These are phyloP conservation scores for Chrysoporthe austroafricana DNA, from an alignment of 2,329 filamentous ascomycete genomes.

Conservation along the genomic window DNA sequence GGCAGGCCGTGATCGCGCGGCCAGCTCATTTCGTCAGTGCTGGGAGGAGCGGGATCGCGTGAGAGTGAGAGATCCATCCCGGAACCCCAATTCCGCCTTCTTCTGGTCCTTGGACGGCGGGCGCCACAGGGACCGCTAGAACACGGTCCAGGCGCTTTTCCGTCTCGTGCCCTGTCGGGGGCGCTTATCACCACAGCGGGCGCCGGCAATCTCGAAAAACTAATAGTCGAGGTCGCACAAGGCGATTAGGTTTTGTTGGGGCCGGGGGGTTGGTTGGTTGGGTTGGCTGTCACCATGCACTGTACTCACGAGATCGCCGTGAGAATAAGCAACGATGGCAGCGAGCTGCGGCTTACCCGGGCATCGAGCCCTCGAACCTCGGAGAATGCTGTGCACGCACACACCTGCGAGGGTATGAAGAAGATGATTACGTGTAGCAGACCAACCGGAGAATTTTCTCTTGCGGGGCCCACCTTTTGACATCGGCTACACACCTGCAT, in stretches of 20 bases:
- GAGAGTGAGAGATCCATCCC: neutral
- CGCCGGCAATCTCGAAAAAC: neutral
- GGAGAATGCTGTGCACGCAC: neutral
- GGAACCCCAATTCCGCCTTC: neutral
- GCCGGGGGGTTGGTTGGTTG: too few relatives aligned
- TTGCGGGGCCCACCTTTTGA: conserved; percentile 1
- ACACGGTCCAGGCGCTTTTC: conserved; percentile 1
- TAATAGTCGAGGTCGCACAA: neutral
- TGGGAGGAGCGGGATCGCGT: too few relatives aligned
- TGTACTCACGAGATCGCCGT: neutral
- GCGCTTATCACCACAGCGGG: neutral
- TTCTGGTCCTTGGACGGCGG: neutral
- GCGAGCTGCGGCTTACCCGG: neutral
- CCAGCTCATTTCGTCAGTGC: neutral
- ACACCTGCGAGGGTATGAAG: neutral
- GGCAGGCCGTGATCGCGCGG: neutral
- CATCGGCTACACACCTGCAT: conserved; percentile 24
- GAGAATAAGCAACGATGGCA: conserved; percentile 4
- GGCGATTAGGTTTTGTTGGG: neutral
- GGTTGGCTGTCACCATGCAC: too few relatives aligned
- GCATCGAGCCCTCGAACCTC: neutral
- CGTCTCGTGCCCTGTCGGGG: neutral
- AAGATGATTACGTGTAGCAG: conserved; percentile 6
- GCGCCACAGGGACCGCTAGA: neutral
- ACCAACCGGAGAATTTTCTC: conserved; percentile 8